Percentiles rank a stretch among this genome's conserved stretches.
These are phyloP conservation scores for Fusarium mundagurra DNA, from an alignment of 2,329 filamentous ascomycete genomes.

Conservation along the genomic window DNA sequence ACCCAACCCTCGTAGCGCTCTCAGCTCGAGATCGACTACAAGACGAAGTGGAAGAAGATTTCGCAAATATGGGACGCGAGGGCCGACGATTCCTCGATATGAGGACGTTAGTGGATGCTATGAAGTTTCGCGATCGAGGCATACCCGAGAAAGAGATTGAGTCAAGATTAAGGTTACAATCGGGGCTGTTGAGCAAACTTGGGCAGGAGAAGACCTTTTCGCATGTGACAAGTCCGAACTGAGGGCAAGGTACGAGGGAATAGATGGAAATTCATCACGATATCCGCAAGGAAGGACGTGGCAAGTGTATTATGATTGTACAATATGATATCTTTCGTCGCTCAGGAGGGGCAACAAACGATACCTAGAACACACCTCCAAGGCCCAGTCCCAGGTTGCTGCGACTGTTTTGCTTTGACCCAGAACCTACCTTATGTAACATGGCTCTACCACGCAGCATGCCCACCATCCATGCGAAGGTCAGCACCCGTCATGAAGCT, in stretches of 20 bases:
- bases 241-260: neutral
- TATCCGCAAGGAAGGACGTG: neutral
- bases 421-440: neutral
- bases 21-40: conserved; percentile 59
- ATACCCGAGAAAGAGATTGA: conserved; percentile 56
- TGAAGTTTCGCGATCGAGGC: conserved; percentile 56
- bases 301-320: conserved; percentile 26
- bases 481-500: conserved; percentile 81
- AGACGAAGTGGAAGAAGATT: conserved; percentile 55
- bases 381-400: neutral
- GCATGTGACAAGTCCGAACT: conserved; percentile 46
- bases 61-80: conserved; percentile 51
- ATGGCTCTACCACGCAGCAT: conserved; percentile 66
- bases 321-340: conserved; percentile 22
- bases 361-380: conserved; percentile 19
- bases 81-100: conserved; percentile 60
- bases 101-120: conserved; percentile 56
- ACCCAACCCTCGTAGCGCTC: conserved; percentile 60
- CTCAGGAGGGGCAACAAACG: conserved; percentile 15
- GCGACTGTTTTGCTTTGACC: neutral
- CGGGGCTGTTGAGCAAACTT: conserved; percentile 57
- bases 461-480: conserved; percentile 76
- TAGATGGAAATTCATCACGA: neutral
- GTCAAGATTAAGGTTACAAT: conserved; percentile 54
- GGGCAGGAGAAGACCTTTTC: conserved; percentile 54